These are phyloP conservation scores for Fusarium xyrophilum DNA, from an alignment of 2,329 filamentous ascomycete genomes.

Conservation along the genomic window DNA sequence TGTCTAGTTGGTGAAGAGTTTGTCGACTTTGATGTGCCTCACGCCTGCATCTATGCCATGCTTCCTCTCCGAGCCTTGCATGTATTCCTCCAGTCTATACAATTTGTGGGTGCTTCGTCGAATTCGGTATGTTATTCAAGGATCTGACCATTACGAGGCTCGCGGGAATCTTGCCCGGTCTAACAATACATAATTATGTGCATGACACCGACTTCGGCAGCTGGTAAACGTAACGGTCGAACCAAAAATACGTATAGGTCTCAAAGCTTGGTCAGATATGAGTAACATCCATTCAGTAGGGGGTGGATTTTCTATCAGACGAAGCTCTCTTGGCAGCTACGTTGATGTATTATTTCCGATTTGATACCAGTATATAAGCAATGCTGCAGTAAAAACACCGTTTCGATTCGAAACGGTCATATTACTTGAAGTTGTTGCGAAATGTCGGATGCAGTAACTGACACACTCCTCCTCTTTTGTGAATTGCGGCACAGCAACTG, in stretches of 20 bases:
- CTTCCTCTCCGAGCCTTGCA: slow-evolving; percentile 10
- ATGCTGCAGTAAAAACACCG: not conserved
- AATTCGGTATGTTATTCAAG: slow-evolving; percentile 14
- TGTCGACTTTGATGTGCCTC: slow-evolving; percentile 15
- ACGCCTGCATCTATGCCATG: slow-evolving; percentile 7
- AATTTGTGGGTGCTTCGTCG: slow-evolving; percentile 8
- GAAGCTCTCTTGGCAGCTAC: not conserved
- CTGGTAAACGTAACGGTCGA: not conserved
- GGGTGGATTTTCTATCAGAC: not conserved
- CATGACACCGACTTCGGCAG: slow-evolving; percentile 5
- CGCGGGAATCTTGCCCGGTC: slow-evolving; percentile 4
- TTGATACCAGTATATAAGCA: not conserved
- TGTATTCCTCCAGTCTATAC: slow-evolving; percentile 5
- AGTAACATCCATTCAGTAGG: not conserved
- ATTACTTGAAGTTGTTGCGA: not conserved
- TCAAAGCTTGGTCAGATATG: not conserved
- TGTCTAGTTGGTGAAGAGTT: not conserved
- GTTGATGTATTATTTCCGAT: not conserved
- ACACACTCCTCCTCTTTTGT: not conserved
- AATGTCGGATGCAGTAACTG: not conserved
- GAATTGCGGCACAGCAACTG: slow-evolving; percentile 12
- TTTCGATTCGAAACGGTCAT: slow-evolving; percentile 10
- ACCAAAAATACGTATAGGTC: not conserved
- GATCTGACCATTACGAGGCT: slow-evolving; percentile 19
- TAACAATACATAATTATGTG: not conserved